Conservation (phyloP, 441 rosid genomes). For the Euphorbia corollata region DNA sequence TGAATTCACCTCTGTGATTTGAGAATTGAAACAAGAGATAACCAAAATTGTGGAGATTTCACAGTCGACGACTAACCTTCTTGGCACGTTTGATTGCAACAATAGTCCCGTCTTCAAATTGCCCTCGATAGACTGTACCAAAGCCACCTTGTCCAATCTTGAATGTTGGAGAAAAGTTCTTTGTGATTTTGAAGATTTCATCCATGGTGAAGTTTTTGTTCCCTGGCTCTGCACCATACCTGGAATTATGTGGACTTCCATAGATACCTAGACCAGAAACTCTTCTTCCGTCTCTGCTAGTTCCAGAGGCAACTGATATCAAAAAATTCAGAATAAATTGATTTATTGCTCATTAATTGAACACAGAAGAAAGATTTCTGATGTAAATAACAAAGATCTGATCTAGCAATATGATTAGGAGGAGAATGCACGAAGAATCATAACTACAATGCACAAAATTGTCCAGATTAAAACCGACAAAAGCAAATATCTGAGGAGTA, state of each 20-base stretch:
- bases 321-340: constrained; percentile 15
- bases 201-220: constrained; percentile 45
- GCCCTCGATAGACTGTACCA: constrained; percentile 86
- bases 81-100: constrained; percentile 88
- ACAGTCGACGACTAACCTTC: constrained; percentile 38
- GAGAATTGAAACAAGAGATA: background rate
- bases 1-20: background rate
- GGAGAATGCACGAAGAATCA: background rate
- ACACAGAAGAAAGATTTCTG: background rate
- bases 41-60: background rate
- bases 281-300: constrained; percentile 31
- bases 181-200: constrained; percentile 59
- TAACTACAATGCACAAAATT: background rate
- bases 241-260: constrained; percentile 23
- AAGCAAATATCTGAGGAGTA: background rate
- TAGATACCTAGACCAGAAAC: constrained; percentile 35
- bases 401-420: background rate
- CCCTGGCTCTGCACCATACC: constrained; percentile 37
- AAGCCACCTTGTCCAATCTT: constrained; percentile 92
- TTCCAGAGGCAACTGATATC: constrained; percentile 28
- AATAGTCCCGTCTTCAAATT: constrained; percentile 58
- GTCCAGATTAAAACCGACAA: constrained; percentile 4
- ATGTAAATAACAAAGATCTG: background rate
- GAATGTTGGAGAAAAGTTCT: constrained; percentile 65
- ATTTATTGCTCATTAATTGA: background rate